Base-by-base conservation (phyloP, 2,329 filamentous ascomycete genomes). In the Fusarium sp. region DNA sequence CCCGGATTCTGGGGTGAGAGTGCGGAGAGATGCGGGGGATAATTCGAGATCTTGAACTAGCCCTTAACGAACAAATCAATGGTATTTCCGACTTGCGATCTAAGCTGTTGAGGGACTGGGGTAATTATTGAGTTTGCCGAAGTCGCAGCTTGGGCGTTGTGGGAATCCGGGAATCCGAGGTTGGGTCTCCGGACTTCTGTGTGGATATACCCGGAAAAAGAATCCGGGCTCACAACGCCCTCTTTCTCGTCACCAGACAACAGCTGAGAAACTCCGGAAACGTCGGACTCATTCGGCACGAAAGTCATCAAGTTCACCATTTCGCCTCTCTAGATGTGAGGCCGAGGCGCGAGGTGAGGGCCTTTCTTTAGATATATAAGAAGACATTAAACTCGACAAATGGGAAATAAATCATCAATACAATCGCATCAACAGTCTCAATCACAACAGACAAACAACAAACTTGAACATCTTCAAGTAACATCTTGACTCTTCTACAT, bases 1-100 rank as follows among this genome's bases (percentile, higher is more conserved):
- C 53, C 59, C 40, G 50, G 64, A 68, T 25, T 68, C 46, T 63
- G 57, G 64, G 46, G 25, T 32, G 41, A 41, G 14, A 21, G 20
- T 68, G 59, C 43, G 65, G 65, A 60, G 65, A 37, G 64, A 59
- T 68, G 64, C 65, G 64, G 65, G 63, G 65, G 48, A 55, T 50
- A 13, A 21, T 40, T 46, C 41, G 12, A 50, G 20, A 43, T 10
- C 37, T 20, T 5, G n/a, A 16, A 63, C 58, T 63, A 63, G 28
- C 9, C 14, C 4, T 13, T 2, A 4, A 5, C 18, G 3, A 2
- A 21, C 61, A 37, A 64, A 64, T 58, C 18, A 63, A 12, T 34
- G 1, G 0, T 3, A 23, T 64, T 64, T 64, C 61, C 61, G 61
- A n/a, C 4, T 4, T 1, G 0, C 2, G 2, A 16, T 2, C 28